phyloP scores from a whole-genome alignment of 2,329 filamentous ascomycete species.

The Sordariomycetes sp. region DNA sequence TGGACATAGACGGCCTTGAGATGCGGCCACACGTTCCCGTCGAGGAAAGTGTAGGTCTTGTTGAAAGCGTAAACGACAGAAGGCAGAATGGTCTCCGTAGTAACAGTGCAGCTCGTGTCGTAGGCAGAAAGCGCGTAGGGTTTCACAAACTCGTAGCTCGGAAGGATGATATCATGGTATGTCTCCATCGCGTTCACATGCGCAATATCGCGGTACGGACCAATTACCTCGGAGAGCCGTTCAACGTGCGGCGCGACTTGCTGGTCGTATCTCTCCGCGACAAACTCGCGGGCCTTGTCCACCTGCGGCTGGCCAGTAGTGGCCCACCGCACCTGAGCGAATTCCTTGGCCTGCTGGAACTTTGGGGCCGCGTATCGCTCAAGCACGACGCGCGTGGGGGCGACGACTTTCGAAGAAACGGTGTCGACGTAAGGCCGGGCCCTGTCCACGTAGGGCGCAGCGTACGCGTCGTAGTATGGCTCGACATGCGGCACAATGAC shows the following conservation, averaged over 20 bases:
- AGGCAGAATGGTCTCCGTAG: constrained; percentile 58
- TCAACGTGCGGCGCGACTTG: constrained; percentile 62
- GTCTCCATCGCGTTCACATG: constrained; percentile 50
- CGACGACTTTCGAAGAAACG: constrained; percentile 50
- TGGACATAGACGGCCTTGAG: constrained; percentile 70
- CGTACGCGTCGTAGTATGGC: constrained; percentile 78
- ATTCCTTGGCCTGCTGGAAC: constrained; percentile 52
- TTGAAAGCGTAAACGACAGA: constrained; percentile 58
- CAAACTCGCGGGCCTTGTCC: constrained; percentile 45
- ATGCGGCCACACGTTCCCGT: constrained; percentile 69
- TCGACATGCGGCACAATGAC: constrained; percentile 58
- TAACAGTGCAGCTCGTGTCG: constrained; percentile 49
- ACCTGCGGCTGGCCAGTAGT: constrained; percentile 65
- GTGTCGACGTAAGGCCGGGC: constrained; percentile 62
- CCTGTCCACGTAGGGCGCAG: constrained; percentile 67
- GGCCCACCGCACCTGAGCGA: constrained; percentile 63
- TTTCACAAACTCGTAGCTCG: constrained; percentile 58
- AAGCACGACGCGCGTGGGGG: constrained; percentile 53
- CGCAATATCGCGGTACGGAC: constrained; percentile 61
- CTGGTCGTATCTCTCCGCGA: constrained; percentile 53
- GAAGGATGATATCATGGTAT: constrained; percentile 61
- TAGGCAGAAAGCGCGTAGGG: constrained; percentile 66
- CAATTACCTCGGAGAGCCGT: constrained; percentile 39
- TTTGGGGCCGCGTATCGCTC: constrained; percentile 65
- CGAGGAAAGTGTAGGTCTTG: constrained; percentile 55